A percentile compares a stretch with the other conserved stretches of the same genome.
Evolutionary conservation across 23 red algal genomes (phyloP).

Genomic region (Gracilaria domingensis): DNA sequence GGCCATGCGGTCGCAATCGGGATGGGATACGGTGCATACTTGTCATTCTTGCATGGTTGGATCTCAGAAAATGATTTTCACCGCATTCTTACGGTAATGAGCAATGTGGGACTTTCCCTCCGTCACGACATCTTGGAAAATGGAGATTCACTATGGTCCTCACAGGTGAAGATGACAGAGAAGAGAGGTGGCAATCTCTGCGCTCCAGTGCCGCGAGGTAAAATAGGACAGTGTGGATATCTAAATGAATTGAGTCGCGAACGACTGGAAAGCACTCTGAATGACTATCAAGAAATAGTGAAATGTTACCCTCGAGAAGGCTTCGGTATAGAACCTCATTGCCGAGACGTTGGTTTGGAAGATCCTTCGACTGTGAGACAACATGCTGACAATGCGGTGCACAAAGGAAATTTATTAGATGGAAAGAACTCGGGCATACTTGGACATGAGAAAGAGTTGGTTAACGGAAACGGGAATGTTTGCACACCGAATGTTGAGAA

Average conservation of each 20-base stretch:
- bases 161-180: slow-evolving; percentile 84
- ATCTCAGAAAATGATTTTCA: slow-evolving; percentile 75
- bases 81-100: slow-evolving; percentile 72
- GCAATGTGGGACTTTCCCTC: slow-evolving; percentile 64
- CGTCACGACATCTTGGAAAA: slow-evolving; percentile 76
- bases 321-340: slow-evolving; percentile 71
- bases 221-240: slow-evolving; percentile 74
- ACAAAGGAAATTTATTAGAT: slow-evolving; percentile 35
- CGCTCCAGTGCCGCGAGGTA: slow-evolving; percentile 62
- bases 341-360: slow-evolving; percentile 76
- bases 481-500: background rate
- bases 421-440: background rate
- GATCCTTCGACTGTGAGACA: slow-evolving; percentile 85
- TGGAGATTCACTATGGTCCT: slow-evolving; percentile 52
- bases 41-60: slow-evolving; percentile 74
- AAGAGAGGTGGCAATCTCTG: slow-evolving; percentile 84
- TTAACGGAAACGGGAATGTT: background rate
- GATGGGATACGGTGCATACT: slow-evolving; percentile 79
- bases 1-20: slow-evolving; percentile 81
- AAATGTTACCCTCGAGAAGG: slow-evolving; percentile 74
- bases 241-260: slow-evolving; percentile 62
- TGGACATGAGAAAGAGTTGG: background rate
- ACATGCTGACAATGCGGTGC: slow-evolving; percentile 76
- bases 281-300: slow-evolving; percentile 69
- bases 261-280: slow-evolving; percentile 58